phyloP scores from a whole-genome alignment of 805 yeast genomes.

The Cyberlindnera xylosilytica region DNA sequence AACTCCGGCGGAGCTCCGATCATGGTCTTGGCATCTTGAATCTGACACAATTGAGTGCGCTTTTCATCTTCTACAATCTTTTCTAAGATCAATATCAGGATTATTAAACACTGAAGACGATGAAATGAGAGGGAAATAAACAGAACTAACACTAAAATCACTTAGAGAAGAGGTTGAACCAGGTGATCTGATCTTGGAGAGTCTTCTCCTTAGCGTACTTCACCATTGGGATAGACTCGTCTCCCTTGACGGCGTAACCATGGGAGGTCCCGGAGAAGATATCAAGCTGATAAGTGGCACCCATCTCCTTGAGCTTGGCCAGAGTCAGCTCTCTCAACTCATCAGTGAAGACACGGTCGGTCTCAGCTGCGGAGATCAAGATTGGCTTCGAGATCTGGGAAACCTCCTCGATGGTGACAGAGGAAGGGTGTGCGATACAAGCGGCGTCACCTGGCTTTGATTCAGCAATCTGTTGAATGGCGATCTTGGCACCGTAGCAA shows the following conservation, averaged over 20 bases:
- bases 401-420: slow-evolving; percentile 61
- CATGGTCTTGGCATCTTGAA: no score
- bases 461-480: slow-evolving; percentile 45
- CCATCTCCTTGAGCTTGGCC: slow-evolving; percentile 48
- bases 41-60: no score
- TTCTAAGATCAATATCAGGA: no score
- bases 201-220: slow-evolving; percentile 68
- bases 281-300: slow-evolving; percentile 55
- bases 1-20: no score
- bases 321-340: slow-evolving; percentile 65
- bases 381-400: slow-evolving; percentile 49
- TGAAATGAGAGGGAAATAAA: no score
- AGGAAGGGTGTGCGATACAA: slow-evolving; percentile 83
- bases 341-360: slow-evolving; percentile 55
- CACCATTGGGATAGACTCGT: slow-evolving; percentile 46
- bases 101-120: no score
- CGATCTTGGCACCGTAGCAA: slow-evolving; percentile 79
- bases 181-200: slow-evolving; percentile 35
- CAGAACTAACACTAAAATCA: no score
- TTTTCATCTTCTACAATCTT: no score
- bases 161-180: slow-evolving; percentile 4
- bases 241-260: slow-evolving; percentile 83
- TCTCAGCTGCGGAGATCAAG: slow-evolving; percentile 70
- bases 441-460: slow-evolving; percentile 46
- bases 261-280: slow-evolving; percentile 63